phyloP scores from a whole-genome alignment of 1,284 basidiomycete genomes.

The Tilletia walkeri region DNA sequence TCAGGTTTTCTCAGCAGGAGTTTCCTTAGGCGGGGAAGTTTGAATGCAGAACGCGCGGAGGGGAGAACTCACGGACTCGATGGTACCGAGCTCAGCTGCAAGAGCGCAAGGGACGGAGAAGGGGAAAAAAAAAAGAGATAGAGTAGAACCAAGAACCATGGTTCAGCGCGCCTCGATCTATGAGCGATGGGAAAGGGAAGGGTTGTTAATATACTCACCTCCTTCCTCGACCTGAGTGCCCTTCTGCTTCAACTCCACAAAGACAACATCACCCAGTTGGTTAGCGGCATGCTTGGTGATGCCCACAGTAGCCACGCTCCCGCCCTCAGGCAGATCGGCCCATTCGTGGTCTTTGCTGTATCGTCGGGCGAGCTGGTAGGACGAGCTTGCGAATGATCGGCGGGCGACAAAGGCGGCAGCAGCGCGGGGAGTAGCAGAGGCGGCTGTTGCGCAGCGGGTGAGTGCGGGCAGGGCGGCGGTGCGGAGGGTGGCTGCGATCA shows the following conservation, averaged over 20 bases:
- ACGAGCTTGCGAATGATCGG: constrained; percentile 9
- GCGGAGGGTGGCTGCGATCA: constrained; percentile 11
- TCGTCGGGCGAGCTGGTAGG: not conserved
- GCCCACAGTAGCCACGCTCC: constrained; percentile 5
- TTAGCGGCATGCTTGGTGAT: constrained; percentile 15
- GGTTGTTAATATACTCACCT: not conserved
- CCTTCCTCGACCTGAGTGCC: not conserved
- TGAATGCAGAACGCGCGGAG: too few species aligned
- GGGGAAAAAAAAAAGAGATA: not conserved
- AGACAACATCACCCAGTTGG: constrained; percentile 9
- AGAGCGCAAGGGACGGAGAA: not conserved
- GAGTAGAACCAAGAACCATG: too few species aligned
- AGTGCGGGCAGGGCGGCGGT: constrained; percentile 9
- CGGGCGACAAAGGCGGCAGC: not conserved
- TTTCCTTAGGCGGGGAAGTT: not conserved
- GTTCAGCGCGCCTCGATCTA: too few species aligned
- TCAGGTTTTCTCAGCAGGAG: not conserved
- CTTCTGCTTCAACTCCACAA: not conserved
- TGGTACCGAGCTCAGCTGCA: constrained; percentile 2
- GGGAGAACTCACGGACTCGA: constrained; percentile 8
- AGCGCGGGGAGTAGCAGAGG: not conserved
- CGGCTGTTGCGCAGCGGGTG: not conserved
- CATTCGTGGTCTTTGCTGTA: constrained; percentile 19
- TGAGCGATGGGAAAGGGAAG: too few species aligned
- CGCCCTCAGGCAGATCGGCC: not conserved